Evolutionary conservation across 1,284 basidiomycete species (phyloP).

Genomic region (Sporisorium exsertum): DNA sequence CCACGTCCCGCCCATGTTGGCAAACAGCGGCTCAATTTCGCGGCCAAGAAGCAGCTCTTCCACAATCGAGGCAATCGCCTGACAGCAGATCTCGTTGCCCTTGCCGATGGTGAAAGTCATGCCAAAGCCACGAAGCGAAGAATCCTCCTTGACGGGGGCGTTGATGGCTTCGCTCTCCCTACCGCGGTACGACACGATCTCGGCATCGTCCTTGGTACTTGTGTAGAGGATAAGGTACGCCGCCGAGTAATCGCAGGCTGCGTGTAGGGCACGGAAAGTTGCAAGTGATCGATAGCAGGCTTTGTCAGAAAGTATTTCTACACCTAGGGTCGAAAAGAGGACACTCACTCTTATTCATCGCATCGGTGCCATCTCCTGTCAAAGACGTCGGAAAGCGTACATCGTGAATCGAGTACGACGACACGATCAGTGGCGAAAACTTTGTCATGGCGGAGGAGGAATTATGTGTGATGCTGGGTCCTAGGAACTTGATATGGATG

Average conservation of each 20-base stretch:
- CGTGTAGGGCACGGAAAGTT: not conserved
- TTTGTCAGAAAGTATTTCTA: not conserved
- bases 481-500: not conserved
- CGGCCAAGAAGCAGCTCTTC: slow-evolving; percentile 86
- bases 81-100: slow-evolving; percentile 77
- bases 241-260: slow-evolving; percentile 84
- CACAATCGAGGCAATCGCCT: slow-evolving; percentile 29
- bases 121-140: slow-evolving; percentile 74
- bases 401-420: slow-evolving; percentile 51
- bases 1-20: slow-evolving; percentile 76
- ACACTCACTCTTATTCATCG: slow-evolving; percentile 81
- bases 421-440: slow-evolving; percentile 41
- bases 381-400: slow-evolving; percentile 67
- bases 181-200: slow-evolving; percentile 47
- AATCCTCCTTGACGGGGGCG: slow-evolving; percentile 46
- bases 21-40: slow-evolving; percentile 83
- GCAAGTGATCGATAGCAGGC: not conserved
- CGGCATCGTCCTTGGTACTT: slow-evolving; percentile 65
- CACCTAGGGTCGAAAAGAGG: not conserved
- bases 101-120: slow-evolving; percentile 61
- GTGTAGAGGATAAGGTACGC: slow-evolving; percentile 87
- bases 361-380: slow-evolving; percentile 88
- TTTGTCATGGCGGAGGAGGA: slow-evolving; percentile 27
- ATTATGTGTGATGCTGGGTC: not conserved
- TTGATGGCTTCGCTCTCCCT: slow-evolving; percentile 50